Conservation (phyloP, 2,329 filamentous ascomycete species). For the Coniochaeta sp. region DNA sequence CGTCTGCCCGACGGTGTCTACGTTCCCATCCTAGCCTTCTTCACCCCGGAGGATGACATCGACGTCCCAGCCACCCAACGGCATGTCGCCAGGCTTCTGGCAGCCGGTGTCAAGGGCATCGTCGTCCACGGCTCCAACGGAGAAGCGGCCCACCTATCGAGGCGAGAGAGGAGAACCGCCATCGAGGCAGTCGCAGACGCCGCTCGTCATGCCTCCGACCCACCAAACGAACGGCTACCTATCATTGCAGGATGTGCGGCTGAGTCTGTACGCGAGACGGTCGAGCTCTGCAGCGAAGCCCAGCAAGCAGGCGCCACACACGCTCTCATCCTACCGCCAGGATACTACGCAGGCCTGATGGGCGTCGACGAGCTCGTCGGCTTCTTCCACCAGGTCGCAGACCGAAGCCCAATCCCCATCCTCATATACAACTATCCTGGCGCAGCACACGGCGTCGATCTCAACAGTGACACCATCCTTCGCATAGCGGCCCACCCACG, state of each 20-base stretch:
- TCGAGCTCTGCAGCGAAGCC: constrained; percentile 58
- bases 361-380: constrained; percentile 44
- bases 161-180: constrained; percentile 50
- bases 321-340: constrained; percentile 59
- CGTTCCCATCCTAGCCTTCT: constrained; percentile 51
- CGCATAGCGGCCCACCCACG: constrained; percentile 41
- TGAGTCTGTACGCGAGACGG: constrained; percentile 58
- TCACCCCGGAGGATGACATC: constrained; percentile 41
- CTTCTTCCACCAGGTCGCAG: constrained; percentile 54
- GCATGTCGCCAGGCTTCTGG: constrained; percentile 47
- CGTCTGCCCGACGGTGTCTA: constrained; percentile 34
- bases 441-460: constrained; percentile 43
- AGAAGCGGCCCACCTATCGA: constrained; percentile 58
- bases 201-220: constrained; percentile 14
- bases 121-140: constrained; percentile 61
- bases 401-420: constrained; percentile 39
- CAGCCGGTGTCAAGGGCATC: constrained; percentile 53
- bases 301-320: constrained; percentile 57
- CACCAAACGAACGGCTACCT: constrained; percentile 45
- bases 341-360: constrained; percentile 58
- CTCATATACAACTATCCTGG: constrained; percentile 50
- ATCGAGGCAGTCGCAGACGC: constrained; percentile 35
- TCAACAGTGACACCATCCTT: constrained; percentile 42
- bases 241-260: constrained; percentile 62
- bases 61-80: constrained; percentile 42